Evolutionary conservation across 2,329 filamentous ascomycete genomes (phyloP).

Genomic region (Coniochaeta sp.): DNA sequence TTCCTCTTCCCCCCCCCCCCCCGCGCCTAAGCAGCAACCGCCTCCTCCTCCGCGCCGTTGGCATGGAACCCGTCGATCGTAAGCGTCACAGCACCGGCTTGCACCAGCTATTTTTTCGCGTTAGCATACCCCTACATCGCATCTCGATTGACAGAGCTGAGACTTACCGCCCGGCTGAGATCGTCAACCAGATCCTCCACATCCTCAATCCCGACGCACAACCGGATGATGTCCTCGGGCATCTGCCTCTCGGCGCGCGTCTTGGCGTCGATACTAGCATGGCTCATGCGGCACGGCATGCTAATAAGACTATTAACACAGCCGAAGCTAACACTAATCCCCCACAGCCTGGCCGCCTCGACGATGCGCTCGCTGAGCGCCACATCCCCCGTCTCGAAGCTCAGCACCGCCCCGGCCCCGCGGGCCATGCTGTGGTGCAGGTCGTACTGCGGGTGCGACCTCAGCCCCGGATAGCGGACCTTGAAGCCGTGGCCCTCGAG

Average conservation of each 20-base stretch:
- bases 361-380: slow-evolving; percentile 84
- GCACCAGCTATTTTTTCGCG: slow-evolving; percentile 63
- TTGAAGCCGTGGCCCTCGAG: slow-evolving; percentile 87
- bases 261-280: slow-evolving; percentile 95
- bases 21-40: background rate
- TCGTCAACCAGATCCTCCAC: slow-evolving; percentile 88
- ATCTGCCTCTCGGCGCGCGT: slow-evolving; percentile 82
- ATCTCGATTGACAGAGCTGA: background rate
- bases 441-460: slow-evolving; percentile 93
- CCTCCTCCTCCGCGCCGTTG: slow-evolving; percentile 29
- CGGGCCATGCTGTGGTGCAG: slow-evolving; percentile 94
- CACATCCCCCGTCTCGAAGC: slow-evolving; percentile 90
- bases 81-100: slow-evolving; percentile 87
- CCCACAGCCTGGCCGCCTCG: slow-evolving; percentile 84
- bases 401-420: slow-evolving; percentile 87
- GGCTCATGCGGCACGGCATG: slow-evolving; percentile 99
- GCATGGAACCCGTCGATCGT: slow-evolving; percentile 78
- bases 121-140: no score
- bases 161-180: slow-evolving; percentile 77
- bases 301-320: slow-evolving; percentile 98
- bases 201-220: slow-evolving; percentile 97
- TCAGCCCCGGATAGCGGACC: slow-evolving; percentile 89
- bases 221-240: slow-evolving; percentile 91
- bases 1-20: background rate
- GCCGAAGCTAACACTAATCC: slow-evolving; percentile 94